Conservation (phyloP, 176 grass and related monocot species). For the Cocos nucifera region DNA sequence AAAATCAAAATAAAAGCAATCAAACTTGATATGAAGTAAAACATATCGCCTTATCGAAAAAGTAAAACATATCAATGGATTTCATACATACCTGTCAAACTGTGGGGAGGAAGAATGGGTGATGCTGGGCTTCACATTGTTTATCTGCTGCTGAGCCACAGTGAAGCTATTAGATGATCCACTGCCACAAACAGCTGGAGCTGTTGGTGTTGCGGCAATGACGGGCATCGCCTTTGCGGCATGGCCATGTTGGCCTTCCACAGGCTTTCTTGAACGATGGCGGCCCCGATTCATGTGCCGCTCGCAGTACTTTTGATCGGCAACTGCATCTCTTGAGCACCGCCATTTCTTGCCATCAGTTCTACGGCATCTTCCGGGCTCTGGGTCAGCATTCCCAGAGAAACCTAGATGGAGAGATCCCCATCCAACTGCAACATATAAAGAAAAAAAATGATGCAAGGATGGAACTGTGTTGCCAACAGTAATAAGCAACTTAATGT, state of each 20-base stretch:
- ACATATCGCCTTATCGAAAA: too few species aligned
- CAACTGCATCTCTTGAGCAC: constrained; percentile 76
- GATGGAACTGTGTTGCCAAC: too few species aligned
- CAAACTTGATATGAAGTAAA: too few species aligned
- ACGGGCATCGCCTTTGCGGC: constrained; percentile 25
- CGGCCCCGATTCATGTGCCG: constrained; percentile 93
- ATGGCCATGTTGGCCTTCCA: constrained; percentile 73
- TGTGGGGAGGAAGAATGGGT: constrained; percentile 16
- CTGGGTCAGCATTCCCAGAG: constrained; percentile 48
- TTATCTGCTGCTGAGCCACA: constrained; percentile 5
- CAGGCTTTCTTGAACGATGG: constrained; percentile 99
- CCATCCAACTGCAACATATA: constrained; percentile 49
- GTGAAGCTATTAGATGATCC: constrained; percentile 26
- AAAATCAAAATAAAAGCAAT: too few species aligned
- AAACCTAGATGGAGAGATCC: constrained; percentile 50
- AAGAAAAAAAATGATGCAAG: too few species aligned
- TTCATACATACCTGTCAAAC: neutral
- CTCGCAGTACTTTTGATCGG: constrained; percentile 97
- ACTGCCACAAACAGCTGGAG: neutral
- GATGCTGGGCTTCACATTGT: constrained; percentile 13
- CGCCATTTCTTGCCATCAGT: constrained; percentile 99
- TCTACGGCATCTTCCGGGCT: constrained; percentile 91
- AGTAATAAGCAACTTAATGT: too few species aligned
- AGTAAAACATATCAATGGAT: too few species aligned
- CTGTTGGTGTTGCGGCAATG: constrained; percentile 14